Evolutionary conservation across 257 asterid species (phyloP), one percentile per base, ranked within the genome.

Genomic region (Paulownia fortunei): DNA sequence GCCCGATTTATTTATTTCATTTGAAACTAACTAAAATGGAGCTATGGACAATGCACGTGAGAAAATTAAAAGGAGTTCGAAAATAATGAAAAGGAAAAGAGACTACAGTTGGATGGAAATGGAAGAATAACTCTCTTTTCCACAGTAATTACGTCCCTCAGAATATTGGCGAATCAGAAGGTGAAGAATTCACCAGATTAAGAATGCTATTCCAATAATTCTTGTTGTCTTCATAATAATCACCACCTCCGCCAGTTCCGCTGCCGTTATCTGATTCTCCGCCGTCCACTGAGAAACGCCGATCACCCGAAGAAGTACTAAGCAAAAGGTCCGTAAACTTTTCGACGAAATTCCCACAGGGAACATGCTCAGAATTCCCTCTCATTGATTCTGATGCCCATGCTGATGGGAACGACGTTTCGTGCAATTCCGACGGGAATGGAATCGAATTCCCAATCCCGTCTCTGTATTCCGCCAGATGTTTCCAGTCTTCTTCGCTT

Each of bases 191-290:
- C 72, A 90, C 96, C 87, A 93, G 78, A 82, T 89, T 86, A 26
- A 93, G 91, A 79, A 93, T 91, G 82, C 91, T 91, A 70, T 90
- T 90, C 98, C 98, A 93, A 73, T 93, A 93, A 66, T 89, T 90
- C 91, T 89, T 93, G 75, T 86, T 86, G 71, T 89, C 98, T 62
- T 86, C 98, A 44, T 77, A 80, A 52, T 83, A 86, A 69, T 84
- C 94, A 37, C 86, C 85, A 2, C 54, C 70, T 4, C 76, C 41
- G 88, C 73, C 46, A 74, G 10, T 37, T 1, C 79, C 81, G 55
- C 86, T 37, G 59, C 82, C 85, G 68, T 78, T 86, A 19, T 88
- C 97, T 8, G 94, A 79, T 1, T 88, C 97, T n/a, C 86, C 86
- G 21, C 89, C 80, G 24, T 84, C 91, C n/a, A 88, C 93, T 0